phyloP scores from a whole-genome alignment of 2,329 filamentous ascomycete species.

The Aspergillus piperis region DNA sequence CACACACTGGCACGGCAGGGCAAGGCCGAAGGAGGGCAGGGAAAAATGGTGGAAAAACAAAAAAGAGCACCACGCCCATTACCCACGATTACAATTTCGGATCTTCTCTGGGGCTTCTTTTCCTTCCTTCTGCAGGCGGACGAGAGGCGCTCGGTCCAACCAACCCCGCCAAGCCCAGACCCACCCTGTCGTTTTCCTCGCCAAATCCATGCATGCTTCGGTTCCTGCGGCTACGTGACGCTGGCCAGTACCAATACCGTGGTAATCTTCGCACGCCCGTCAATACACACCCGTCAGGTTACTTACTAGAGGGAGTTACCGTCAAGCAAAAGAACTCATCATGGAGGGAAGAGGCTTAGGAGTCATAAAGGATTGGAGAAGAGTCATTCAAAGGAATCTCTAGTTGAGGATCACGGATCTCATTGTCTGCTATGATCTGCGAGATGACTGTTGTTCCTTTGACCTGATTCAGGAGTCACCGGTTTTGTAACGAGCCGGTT shows the following conservation, averaged over 20 bases:
- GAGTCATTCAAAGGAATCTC: background rate
- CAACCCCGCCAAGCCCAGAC: constrained; percentile 22
- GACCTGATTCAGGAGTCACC: constrained; percentile 1
- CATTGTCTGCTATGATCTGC: background rate
- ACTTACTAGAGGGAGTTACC: background rate
- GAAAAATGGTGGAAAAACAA: constrained; percentile 2
- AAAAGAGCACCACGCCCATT: constrained; percentile 4
- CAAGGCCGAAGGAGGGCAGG: constrained; percentile 1
- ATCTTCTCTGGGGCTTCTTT: constrained; percentile 27
- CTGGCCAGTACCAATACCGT: constrained; percentile 8
- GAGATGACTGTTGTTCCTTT: background rate
- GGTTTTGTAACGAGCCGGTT: constrained; percentile 6
- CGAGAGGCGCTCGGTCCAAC: constrained; percentile 26
- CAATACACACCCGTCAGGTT: background rate
- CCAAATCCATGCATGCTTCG: constrained; percentile 23
- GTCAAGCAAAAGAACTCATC: background rate
- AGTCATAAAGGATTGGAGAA: background rate
- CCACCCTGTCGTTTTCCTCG: constrained; percentile 20
- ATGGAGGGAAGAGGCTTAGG: background rate
- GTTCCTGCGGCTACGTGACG: constrained; percentile 29
- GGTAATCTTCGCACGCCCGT: background rate
- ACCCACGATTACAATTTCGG: constrained; percentile 12
- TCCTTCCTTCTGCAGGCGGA: constrained; percentile 21
- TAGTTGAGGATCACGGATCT: background rate
- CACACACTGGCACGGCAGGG: constrained; percentile 14